A percentile compares a stretch with the other conserved stretches of the same genome.
Evolutionary conservation across 805 yeast genomes (phyloP).

Genomic region (Starmera dryadoides): DNA sequence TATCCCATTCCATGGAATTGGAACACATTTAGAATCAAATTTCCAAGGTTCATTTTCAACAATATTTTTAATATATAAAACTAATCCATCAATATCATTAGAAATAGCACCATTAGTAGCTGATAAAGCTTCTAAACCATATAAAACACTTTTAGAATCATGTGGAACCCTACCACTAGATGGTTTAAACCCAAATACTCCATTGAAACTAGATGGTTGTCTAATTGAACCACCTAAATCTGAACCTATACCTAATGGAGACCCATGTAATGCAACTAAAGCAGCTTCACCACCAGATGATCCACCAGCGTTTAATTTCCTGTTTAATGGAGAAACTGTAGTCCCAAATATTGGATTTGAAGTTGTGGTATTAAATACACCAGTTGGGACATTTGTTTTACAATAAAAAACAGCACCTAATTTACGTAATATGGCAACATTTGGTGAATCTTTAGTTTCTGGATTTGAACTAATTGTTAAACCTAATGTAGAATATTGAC

Average conservation of each 20-base stretch:
- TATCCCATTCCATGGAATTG: slow-evolving; percentile 29
- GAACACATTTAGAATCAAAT: slow-evolving; percentile 29
- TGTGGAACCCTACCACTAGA: slow-evolving; percentile 34
- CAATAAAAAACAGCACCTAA: slow-evolving; percentile 44
- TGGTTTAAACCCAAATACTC: slow-evolving; percentile 35
- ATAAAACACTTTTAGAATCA: slow-evolving; percentile 23
- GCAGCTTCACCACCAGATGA: slow-evolving; percentile 50
- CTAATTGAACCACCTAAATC: slow-evolving; percentile 47
- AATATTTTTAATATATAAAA: slow-evolving; percentile 20
- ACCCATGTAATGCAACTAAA: slow-evolving; percentile 31
- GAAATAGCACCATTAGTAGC: slow-evolving; percentile 41
- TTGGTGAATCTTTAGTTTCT: slow-evolving; percentile 24
- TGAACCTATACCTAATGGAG: slow-evolving; percentile 41
- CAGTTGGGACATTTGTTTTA: slow-evolving; percentile 44
- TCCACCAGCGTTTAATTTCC: slow-evolving; percentile 36
- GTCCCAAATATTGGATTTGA: slow-evolving; percentile 35
- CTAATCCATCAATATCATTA: slow-evolving; percentile 25
- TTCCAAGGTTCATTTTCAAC: slow-evolving; percentile 29
- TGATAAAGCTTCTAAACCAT: slow-evolving; percentile 31
- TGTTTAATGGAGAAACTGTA: slow-evolving; percentile 35
- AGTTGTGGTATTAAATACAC: slow-evolving; percentile 39
- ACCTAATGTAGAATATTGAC: slow-evolving; percentile 40
- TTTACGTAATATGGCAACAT: slow-evolving; percentile 30
- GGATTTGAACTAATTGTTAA: slow-evolving; percentile 29
- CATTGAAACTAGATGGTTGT: slow-evolving; percentile 36